Conservation (phyloP, 176 grass and related monocot species). For the Puccinellia tenuiflora region DNA sequence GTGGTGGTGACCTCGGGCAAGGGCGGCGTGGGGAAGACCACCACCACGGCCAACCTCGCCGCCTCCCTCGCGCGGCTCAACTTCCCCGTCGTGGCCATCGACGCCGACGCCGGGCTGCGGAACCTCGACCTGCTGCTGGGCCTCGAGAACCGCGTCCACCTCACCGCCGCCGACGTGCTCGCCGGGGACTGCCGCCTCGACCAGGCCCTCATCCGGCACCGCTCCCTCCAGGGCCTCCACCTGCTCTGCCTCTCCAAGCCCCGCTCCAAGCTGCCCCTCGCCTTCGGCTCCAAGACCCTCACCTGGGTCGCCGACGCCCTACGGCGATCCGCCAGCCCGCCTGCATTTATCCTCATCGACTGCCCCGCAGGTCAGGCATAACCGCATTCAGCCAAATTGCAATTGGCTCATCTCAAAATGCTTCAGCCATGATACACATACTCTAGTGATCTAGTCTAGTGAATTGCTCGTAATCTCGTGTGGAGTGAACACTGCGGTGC, state of each 20-base stretch:
- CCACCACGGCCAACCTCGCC: constrained; percentile 81
- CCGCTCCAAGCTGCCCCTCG: constrained; percentile 82
- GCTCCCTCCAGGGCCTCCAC: constrained; percentile 65
- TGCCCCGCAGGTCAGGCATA: constrained; percentile 44
- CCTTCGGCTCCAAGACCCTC: constrained; percentile 91
- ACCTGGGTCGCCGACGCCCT: constrained; percentile 89
- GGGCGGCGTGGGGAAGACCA: constrained; percentile 95
- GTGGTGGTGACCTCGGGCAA: constrained; percentile 93
- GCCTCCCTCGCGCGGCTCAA: constrained; percentile 81
- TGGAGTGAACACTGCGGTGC: neutral
- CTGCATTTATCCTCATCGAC: constrained; percentile 69
- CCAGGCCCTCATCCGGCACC: constrained; percentile 86
- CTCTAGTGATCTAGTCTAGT: neutral
- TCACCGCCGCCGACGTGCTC: constrained; percentile 87
- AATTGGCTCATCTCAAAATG: neutral
- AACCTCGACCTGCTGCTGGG: constrained; percentile 95
- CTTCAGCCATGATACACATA: too few species aligned
- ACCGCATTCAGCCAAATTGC: too few species aligned
- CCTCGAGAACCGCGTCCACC: constrained; percentile 90
- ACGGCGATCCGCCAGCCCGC: constrained; percentile 27
- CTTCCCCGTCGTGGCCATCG: constrained; percentile 61
- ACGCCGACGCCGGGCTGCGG: constrained; percentile 81
- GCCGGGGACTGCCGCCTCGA: constrained; percentile 93
- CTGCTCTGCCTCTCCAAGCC: constrained; percentile 97
- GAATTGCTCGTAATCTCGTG: neutral